Percentiles rank a stretch among this genome's conserved stretches.
These are phyloP conservation scores for Xylariales sp. DNA, from an alignment of 2,329 filamentous ascomycete species.

Conservation along the genomic window DNA sequence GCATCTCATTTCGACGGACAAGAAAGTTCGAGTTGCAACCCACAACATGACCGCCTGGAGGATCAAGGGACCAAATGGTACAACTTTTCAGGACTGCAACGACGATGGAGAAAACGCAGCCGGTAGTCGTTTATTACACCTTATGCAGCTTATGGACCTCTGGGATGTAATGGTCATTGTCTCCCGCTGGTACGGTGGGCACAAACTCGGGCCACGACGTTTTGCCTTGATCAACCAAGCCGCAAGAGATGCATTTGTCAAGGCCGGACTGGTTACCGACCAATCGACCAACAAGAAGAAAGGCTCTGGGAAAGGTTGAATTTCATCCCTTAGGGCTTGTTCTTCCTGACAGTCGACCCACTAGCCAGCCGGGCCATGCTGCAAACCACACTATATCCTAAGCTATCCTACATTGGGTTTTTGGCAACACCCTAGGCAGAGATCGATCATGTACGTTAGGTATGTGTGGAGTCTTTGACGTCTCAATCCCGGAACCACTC, in stretches of 20 bases:
- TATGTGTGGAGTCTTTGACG: too few relatives aligned
- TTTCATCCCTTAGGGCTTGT: too few relatives aligned
- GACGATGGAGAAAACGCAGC: constrained; percentile 96
- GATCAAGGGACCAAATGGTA: constrained; percentile 57
- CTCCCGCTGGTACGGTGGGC: constrained; percentile 90
- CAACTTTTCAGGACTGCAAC: constrained; percentile 80
- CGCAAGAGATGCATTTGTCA: constrained; percentile 78
- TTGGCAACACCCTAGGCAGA: background rate
- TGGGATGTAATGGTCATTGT: constrained; percentile 94
- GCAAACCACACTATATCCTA: too few relatives aligned
- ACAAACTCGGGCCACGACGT: constrained; percentile 80
- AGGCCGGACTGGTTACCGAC: constrained; percentile 64
- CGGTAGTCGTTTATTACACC: constrained; percentile 75
- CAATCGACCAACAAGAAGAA: constrained; percentile 40
- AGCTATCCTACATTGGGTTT: too few relatives aligned
- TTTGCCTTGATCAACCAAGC: constrained; percentile 88
- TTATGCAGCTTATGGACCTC: constrained; percentile 92
- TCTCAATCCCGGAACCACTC: too few relatives aligned
- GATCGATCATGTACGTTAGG: background rate
- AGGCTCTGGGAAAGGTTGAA: constrained; percentile 5
- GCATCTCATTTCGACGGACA: constrained; percentile 76
- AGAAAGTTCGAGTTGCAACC: constrained; percentile 77
- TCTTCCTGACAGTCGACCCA: too few relatives aligned
- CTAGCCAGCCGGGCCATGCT: too few relatives aligned
- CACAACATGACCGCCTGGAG: constrained; percentile 97